phyloP scores from a whole-genome alignment of 129 eudicot genomes.

The Flaveria trinervia region DNA sequence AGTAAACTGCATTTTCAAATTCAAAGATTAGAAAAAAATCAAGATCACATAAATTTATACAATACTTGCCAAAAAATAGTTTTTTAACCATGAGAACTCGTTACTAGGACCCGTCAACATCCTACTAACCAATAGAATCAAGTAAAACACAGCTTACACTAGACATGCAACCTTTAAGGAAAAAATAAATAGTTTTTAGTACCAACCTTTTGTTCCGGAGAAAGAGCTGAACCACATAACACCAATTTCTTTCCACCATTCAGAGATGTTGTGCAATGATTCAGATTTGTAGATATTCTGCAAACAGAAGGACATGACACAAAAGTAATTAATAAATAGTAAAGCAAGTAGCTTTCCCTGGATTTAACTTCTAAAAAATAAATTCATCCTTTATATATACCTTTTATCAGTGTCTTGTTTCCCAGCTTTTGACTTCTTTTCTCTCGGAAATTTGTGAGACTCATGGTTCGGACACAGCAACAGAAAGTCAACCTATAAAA shows the following conservation, averaged over 20 bases:
- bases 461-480: conserved; percentile 74
- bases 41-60: background rate
- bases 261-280: conserved; percentile 38
- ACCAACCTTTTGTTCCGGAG: conserved; percentile 75
- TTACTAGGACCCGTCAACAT: background rate
- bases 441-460: conserved; percentile 65
- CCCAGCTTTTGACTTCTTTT: conserved; percentile 40
- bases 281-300: conserved; percentile 39
- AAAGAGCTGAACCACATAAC: conserved; percentile 86
- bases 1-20: conserved; percentile 43
- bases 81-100: background rate
- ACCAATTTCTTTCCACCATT: conserved; percentile 51
- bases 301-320: conserved; percentile 14
- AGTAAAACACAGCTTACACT: too few species aligned
- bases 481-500: conserved; percentile 50
- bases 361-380: background rate
- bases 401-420: conserved; percentile 36
- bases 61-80: background rate
- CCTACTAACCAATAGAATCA: background rate
- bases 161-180: too few species aligned
- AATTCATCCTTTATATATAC: background rate
- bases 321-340: background rate
- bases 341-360: background rate
- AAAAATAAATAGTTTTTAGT: too few species aligned
- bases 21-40: background rate